These are phyloP conservation scores for Aspergillus versicolor DNA, from an alignment of 2,329 filamentous ascomycete genomes.

Conservation along the genomic window DNA sequence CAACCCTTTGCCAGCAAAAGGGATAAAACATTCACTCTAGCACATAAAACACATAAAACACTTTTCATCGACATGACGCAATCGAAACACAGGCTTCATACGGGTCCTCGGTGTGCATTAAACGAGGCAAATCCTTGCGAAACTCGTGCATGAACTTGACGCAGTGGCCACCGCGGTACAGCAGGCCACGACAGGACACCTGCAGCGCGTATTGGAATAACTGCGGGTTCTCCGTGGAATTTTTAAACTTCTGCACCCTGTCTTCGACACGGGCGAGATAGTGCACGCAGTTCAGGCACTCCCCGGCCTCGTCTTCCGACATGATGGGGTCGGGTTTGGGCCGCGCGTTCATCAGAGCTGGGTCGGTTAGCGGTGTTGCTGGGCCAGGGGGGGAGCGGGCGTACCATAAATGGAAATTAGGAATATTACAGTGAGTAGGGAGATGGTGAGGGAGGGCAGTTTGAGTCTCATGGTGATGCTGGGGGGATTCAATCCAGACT, in stretches of 20 bases:
- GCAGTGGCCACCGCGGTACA: constrained; percentile 12
- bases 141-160: constrained; percentile 15
- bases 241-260: constrained; percentile 7
- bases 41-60: neutral
- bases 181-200: constrained; percentile 12
- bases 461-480: neutral
- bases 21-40: no score
- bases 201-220: constrained; percentile 18
- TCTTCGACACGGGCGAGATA: constrained; percentile 14
- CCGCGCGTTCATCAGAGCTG: neutral
- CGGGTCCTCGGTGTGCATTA: constrained; percentile 12
- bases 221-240: constrained; percentile 11
- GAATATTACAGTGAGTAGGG: neutral
- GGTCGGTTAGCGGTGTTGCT: neutral
- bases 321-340: neutral
- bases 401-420: neutral
- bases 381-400: neutral
- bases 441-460: neutral
- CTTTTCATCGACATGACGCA: neutral
- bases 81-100: constrained; percentile 15
- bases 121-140: constrained; percentile 10
- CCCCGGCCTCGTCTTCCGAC: neutral
- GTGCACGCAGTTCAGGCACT: constrained; percentile 17
- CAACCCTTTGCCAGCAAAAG: neutral
- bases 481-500: no score